Percentiles rank a stretch among this genome's conserved stretches.
Evolutionary conservation across 2,329 filamentous ascomycete genomes (phyloP).

Genomic region (Aureobasidium sp.): DNA sequence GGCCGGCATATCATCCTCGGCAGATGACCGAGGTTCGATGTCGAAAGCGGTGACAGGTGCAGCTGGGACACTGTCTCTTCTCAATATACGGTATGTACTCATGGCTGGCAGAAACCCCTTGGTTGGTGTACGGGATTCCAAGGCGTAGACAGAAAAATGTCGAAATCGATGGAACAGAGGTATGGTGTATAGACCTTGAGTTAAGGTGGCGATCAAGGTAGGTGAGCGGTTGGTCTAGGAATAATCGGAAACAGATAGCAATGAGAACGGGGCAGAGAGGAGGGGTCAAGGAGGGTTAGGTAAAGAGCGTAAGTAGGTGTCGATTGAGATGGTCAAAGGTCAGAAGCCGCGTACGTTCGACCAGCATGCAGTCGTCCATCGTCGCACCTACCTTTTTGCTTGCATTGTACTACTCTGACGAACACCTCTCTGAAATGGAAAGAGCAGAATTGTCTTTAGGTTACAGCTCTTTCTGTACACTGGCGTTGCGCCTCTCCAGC

Average conservation of each 20-base stretch:
- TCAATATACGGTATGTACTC: not conserved
- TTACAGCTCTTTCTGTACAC: too few species aligned
- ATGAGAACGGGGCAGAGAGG: not conserved
- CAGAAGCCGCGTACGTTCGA: not conserved
- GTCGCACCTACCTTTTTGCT: not conserved
- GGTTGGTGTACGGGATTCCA: not conserved
- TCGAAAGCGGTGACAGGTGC: not conserved
- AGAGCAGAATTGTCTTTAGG: not conserved
- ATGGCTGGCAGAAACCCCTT: not conserved
- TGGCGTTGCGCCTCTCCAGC: not conserved
- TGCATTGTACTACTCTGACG: not conserved
- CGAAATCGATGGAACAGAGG: not conserved
- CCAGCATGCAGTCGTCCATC: not conserved
- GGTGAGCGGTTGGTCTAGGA: not conserved
- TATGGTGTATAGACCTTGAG: not conserved
- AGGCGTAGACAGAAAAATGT: not conserved
- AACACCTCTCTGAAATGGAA: not conserved
- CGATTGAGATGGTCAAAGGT: not conserved
- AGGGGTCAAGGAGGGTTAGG: not conserved
- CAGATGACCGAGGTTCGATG: not conserved
- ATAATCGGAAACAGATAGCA: not conserved
- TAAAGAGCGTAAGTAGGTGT: not conserved
- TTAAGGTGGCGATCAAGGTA: not conserved
- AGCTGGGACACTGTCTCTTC: not conserved
- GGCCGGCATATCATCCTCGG: not conserved